Base-by-base conservation (phyloP, 2,329 filamentous ascomycete species). In the Raffaelea ambrosiae region DNA sequence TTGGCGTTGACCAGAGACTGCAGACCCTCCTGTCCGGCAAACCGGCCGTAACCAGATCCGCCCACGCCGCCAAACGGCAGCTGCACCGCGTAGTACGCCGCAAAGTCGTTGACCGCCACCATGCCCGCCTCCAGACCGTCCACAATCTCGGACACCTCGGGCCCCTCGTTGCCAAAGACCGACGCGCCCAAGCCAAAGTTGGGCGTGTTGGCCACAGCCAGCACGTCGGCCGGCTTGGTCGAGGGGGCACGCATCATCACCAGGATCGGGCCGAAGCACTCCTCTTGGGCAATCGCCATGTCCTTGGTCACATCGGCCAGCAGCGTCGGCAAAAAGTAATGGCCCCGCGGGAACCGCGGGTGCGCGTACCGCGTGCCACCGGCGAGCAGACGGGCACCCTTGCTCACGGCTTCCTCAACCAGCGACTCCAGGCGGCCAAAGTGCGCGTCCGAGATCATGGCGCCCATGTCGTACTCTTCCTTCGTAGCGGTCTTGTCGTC, bases 61-160 rank as follows among this genome's bases (percentile, higher is more conserved):
- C 79, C 81, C n/a, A 87, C 81, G 47, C 90, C 93, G 35, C 93
- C 93, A 65, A 98, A 98, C 0, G 93, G 93, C 36, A 98, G 69
- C 66, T 95, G 89, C 8, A 95, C 90, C 46, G 91, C 88, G 62
- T 98, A 98, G 65, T 83, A 96, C 23, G 82, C 84, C 19, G 84
- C 93, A 60, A 98, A 98, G 68, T 98, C 93, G 63, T 98, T 98
- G 56, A 98, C 79, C 21, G 88, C 82, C 1, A 97, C 87, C 86
- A 95, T 96, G 40, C 93, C 93, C 0, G 86, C 82, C 53, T 84
- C 79, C 45, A 96, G 74, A 21, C 80, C 78, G 19, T 66, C 66
- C 2, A 91, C 80, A 23, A 94, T 79, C 16, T 69, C 69, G 16
- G 75, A 66, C 1, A 95, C 71, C 44, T 79, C 74, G 2, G 72